Conservation (phyloP, 495 filamentous ascomycete species). For the Hypoxylon subgilvum region DNA sequence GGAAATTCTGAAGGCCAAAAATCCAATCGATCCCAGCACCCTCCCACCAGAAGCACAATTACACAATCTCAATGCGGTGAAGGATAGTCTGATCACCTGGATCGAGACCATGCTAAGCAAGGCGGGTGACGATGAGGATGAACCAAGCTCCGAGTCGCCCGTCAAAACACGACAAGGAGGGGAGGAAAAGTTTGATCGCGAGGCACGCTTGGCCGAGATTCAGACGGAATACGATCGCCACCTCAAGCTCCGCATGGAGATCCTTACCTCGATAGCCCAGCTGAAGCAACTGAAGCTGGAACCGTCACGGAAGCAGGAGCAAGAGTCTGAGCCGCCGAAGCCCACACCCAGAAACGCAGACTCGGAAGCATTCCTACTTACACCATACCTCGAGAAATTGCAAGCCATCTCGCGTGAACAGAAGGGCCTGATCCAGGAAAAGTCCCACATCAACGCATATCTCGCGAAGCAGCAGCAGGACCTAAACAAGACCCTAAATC, state of each 20-base stretch:
- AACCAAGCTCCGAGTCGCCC: slow-evolving; percentile 49
- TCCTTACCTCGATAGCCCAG: slow-evolving; percentile 43
- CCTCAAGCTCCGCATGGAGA: slow-evolving; percentile 50
- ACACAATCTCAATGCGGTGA: slow-evolving; percentile 59
- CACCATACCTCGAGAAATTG: slow-evolving; percentile 61
- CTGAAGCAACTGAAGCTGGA: slow-evolving; percentile 29
- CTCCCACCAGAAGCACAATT: slow-evolving; percentile 47
- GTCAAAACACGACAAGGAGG: slow-evolving; percentile 46
- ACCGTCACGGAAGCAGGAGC: slow-evolving; percentile 2
- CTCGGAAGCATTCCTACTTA: slow-evolving; percentile 52
- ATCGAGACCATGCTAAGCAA: slow-evolving; percentile 70
- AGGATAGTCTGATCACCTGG: slow-evolving; percentile 73
- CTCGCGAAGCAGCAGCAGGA: slow-evolving; percentile 66
- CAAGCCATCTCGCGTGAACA: slow-evolving; percentile 67
- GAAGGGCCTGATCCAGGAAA: slow-evolving; percentile 67
- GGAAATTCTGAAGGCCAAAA: slow-evolving; percentile 58
- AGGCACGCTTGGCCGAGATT: slow-evolving; percentile 47
- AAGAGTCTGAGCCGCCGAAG: slow-evolving; percentile 36
- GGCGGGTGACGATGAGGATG: slow-evolving; percentile 52
- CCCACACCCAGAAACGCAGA: slow-evolving; percentile 28
- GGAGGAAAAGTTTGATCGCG: slow-evolving; percentile 54
- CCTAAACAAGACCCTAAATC: slow-evolving; percentile 61
- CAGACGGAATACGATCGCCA: slow-evolving; percentile 59
- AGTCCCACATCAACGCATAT: slow-evolving; percentile 63
- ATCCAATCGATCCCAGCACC: slow-evolving; percentile 36